Evolutionary conservation across 2,329 filamentous ascomycete genomes (phyloP), one percentile per base, ranked within the genome.

Genomic region (Pseudopyricularia cyperi): DNA sequence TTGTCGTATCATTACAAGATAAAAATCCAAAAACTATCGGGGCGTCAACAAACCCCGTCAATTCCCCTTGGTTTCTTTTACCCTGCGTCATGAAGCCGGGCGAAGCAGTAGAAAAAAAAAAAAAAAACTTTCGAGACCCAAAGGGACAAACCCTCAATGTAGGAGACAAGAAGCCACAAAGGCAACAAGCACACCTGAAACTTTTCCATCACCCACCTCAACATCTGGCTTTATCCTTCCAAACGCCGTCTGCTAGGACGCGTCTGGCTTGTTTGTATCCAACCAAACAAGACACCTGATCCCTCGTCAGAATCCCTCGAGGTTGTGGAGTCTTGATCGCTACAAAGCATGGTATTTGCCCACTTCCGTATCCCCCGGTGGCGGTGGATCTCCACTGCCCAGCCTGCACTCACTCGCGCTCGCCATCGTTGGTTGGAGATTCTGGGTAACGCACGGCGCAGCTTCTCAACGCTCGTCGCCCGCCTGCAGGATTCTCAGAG

Each of bases 401-500:
- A 24, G 19, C 12, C n/a, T n/a, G n/a, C n/a, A n/a, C n/a, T n/a
- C n/a, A n/a, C n/a, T n/a, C n/a, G n/a, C n/a, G n/a, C n/a, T n/a
- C n/a, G n/a, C n/a, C n/a, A n/a, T n/a, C n/a, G n/a, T n/a, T n/a
- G 22, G 39, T 19, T 44, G 19, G 4, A 24, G 15, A 44, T 44
- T 24, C 11, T 24, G 17, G 39, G 19, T 44, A 14, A 17, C 39
- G 39, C 24, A 19, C 39, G 39, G 39, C 11, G 24, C 22, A 24
- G 22, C 24, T 19, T 19, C 19, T 44, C 24, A 11, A 4, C 11
- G n/a, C 33, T n/a, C 35, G 4, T 14, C 33, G 15, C 46, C 15
- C 51, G 19, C 17, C 55, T 66, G 70, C 39, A 85, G 66, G 58
- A 75, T 82, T 57, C 89, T 78, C 58, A 96, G 66, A 8, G 89